Evolutionary conservation across 495 filamentous ascomycete genomes (phyloP).

Genomic region (Tuber aestivum): DNA sequence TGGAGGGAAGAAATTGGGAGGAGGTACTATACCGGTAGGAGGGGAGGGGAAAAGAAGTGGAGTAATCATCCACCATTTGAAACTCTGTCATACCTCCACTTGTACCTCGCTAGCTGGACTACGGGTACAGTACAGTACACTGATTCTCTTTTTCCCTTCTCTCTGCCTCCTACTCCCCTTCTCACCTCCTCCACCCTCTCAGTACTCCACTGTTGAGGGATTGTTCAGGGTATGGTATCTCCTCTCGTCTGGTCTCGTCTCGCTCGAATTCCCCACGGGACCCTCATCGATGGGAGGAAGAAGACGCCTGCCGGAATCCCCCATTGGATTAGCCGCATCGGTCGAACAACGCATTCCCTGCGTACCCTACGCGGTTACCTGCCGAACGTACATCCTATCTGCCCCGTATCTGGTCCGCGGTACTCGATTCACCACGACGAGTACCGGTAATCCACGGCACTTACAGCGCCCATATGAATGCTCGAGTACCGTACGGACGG

Average conservation of each 20-base stretch:
- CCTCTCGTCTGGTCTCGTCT: slow-evolving; percentile 2
- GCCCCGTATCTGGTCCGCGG: neutral
- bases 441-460: neutral
- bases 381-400: neutral
- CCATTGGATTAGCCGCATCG: neutral
- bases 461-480: neutral
- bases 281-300: neutral
- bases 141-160: neutral
- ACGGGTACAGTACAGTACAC: too few relatives aligned
- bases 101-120: neutral
- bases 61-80: neutral
- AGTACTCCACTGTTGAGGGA: neutral
- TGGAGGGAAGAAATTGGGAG: neutral
- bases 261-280: neutral
- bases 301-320: neutral
- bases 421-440: neutral
- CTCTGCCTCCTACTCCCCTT: neutral
- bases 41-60: neutral
- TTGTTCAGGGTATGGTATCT: neutral
- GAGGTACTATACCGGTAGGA: too few relatives aligned
- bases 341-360: slow-evolving; percentile 3
- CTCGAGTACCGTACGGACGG: neutral
- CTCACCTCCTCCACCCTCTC: neutral
- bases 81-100: neutral
- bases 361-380: neutral